Evolutionary conservation across 148 eudicot species (phyloP), one percentile per base, ranked within the genome.

Genomic region (Diospyros lotus): DNA sequence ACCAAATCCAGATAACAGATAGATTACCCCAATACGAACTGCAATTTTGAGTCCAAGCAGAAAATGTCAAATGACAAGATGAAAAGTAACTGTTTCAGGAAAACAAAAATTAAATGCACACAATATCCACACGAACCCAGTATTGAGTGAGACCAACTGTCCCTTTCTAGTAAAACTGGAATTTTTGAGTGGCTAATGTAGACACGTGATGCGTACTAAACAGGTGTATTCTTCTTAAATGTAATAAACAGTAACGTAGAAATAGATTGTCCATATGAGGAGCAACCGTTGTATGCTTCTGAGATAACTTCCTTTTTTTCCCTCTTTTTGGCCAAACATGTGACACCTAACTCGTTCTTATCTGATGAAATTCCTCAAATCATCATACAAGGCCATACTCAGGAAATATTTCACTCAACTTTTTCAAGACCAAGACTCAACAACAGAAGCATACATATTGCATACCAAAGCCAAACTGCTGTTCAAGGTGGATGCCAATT

Each of bases 1-100:
- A 17, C 95, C 97, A 42, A 93, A 68, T 68, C 95, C 95, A 6
- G 98, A 86, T 53, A 87, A 28, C n/a, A 93, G 43, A 77, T 89
- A 93, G 74, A 93, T 84, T n/a, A 81, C 43, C 53, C 95, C 89
- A 28, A 89, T 82, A 46, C 85, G 87, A 18, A 85, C 97, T 90
- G 87, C 64, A 42, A 76, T 17, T 45, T 28, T 43, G 42, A 53
- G 41, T 3, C 69, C 45, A 5, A 10, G 58, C 1, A 17, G 0
- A 52, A 51, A 59, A 65, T 10, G 51, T 42, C 40, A 53, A 18
- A 63, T 2, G 9, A 38, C 61, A 58, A 28, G 53, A 67, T 46
- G 40, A 17, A 46, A 2, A 62, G 41, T 28, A 28, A 51, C 2
- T 14, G 13, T 4, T 54, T 14, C 0, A 66, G 14, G 2, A 48